These are phyloP conservation scores for Ricinus communis DNA, from an alignment of 345 rosid genomes.

Conservation along the genomic window DNA sequence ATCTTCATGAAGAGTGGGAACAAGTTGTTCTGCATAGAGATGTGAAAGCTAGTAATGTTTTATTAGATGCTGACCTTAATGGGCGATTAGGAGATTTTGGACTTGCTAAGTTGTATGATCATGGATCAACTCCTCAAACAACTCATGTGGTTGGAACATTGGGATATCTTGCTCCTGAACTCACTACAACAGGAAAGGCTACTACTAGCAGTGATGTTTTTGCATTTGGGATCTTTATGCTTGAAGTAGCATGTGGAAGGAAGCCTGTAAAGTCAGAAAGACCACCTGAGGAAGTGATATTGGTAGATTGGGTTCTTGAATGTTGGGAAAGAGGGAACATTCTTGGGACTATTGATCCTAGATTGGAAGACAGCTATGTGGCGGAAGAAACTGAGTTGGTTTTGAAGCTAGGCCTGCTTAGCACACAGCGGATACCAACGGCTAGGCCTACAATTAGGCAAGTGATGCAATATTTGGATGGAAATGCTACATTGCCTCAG, in stretches of 20 bases:
- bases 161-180: slow-evolving; percentile 24
- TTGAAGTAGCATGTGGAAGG: slow-evolving; percentile 27
- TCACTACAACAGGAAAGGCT: slow-evolving; percentile 12
- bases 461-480: slow-evolving; percentile 15
- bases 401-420: slow-evolving; percentile 15
- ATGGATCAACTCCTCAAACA: slow-evolving; percentile 20
- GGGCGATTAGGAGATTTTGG: slow-evolving; percentile 30
- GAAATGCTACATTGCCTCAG: slow-evolving; percentile 8
- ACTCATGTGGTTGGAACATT: slow-evolving; percentile 21
- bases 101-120: slow-evolving; percentile 18
- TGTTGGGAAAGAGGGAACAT: slow-evolving; percentile 11
- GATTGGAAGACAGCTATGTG: slow-evolving; percentile 9
- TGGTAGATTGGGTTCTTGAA: slow-evolving; percentile 20
- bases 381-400: slow-evolving; percentile 20
- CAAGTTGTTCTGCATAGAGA: slow-evolving; percentile 27
- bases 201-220: slow-evolving; percentile 20
- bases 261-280: slow-evolving; percentile 5
- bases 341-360: slow-evolving; percentile 11
- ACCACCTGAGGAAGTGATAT: not conserved
- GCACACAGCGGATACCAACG: not conserved
- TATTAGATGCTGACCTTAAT: slow-evolving; percentile 16
- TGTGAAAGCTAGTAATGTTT: slow-evolving; percentile 23
- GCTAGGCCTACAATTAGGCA: slow-evolving; percentile 22
- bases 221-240: slow-evolving; percentile 21
- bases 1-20: slow-evolving; percentile 28